Base-by-base conservation (phyloP, 1,284 basidiomycete genomes). In the Pseudozyma tsukubaensis region DNA sequence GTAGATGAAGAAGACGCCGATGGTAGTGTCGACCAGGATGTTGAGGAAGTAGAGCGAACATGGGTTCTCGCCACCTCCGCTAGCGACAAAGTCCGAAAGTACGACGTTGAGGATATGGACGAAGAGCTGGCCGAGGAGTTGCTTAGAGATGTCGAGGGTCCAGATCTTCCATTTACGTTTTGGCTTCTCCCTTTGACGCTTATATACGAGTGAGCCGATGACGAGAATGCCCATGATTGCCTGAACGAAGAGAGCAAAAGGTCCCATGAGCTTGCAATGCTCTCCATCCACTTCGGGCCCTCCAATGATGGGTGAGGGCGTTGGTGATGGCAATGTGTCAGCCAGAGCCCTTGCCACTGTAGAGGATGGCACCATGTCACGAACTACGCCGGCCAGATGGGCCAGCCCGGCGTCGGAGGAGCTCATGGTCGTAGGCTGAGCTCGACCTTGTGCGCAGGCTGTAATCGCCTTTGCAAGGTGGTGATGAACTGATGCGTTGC, bases 81-180 rank as follows among this genome's bases (percentile, higher is more conserved):
- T 74, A 24, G 72, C 73, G 13, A 76, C 77, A 50, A 75, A 65
- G 49, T 67, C 68, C 40, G 76, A 78, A 11, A 78, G 69, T n/a
- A 95, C 86, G 21, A 98, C 88, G 84, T 98, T 98, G 49, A 91
- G 87, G 4, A 89, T 89, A 83, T 98, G 96, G 4, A 97, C 90
- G 78, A 94, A 92, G 85, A 92, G 89, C 83, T 97, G 94, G 36
- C 95, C 95, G 21, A 92, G 88, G 49, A 97, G 87, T 87, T 99
- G 96, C 85, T 98, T 85, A 9, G 83, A 78, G 14, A 84, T 57
- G 71, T 84, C 84, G 21, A 84, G 72, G 35, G 70, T 53, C 93
- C 96, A 98, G 86, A 97, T 94, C 81, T 89, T 88, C 95, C 96
- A 98, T 29, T 91, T 92, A 37, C 95, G 89, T 82, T 91, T 93